Base-by-base conservation (phyloP, 1,284 basidiomycete species). In the Earliella scabrosa region DNA sequence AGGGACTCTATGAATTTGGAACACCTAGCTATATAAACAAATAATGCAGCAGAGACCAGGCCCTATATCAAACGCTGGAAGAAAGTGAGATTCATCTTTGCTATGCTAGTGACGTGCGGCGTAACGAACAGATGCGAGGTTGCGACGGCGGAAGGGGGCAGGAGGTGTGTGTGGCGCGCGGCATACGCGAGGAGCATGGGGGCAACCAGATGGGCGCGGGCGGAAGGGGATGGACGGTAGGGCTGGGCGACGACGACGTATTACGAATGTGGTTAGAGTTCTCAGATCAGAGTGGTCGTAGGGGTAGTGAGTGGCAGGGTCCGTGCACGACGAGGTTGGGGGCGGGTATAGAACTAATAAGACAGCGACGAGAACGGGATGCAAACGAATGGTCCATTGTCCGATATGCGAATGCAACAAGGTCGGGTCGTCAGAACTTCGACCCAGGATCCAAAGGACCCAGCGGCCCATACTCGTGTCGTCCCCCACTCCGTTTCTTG, bases 401-500 rank as follows among this genome's bases (percentile, higher is more conserved):
- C 39, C 50, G 34, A 9, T 26, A 48, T 48, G 57, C 54, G 50
- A 63, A 53, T 59, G 55, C 53, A 54, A 54, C 26, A 36, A 26
- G 38, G 31, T 35, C 20, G 43, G 29, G 47, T 29, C 56, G 54
- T 64, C 59, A 80, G 64, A 76, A 69, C 45, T 61, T 72, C 45
- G 68, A 60, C 49, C 73, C 77, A 49, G 90, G 90, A 71, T 88
- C 90, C 54, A 91, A 73, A 29, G 90, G 90, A 50, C 90, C 90
- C 55, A 92, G 74, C 2, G 90, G 90, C 51, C 90, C 90, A 67
- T 92, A 92, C 46, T 78, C 78, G 59, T 79, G 69, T 51, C 76
- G 74, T 49, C 77, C 77, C 47, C 75, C 78, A 62, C 73, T 77
- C 60, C 78, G 71, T 66, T 73, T 74, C 66, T 77, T 76, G 52